Conservation (phyloP, 1,139 yeast genomes). For the Kurtzmaniella quercitrusa region DNA sequence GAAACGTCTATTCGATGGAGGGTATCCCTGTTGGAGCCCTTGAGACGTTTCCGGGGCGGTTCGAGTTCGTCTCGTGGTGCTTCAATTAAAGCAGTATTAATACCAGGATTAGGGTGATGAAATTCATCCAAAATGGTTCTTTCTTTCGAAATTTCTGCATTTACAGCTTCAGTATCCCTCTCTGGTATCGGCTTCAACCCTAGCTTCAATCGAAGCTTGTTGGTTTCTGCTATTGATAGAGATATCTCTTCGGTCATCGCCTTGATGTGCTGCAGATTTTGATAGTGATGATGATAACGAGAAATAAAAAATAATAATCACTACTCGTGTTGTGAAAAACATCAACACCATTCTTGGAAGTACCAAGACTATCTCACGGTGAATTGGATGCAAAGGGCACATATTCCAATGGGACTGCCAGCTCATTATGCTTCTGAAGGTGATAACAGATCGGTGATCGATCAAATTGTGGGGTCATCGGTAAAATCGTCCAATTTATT, state of each 20-base stretch:
- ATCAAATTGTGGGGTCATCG: constrained; percentile 27
- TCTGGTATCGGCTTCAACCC: constrained; percentile 29
- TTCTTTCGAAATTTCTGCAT: constrained; percentile 23
- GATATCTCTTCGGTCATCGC: constrained; percentile 24
- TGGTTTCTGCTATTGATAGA: constrained; percentile 35
- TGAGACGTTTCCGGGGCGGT: constrained; percentile 13
- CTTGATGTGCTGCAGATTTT: background rate
- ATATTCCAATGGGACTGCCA: background rate
- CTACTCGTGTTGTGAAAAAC: background rate
- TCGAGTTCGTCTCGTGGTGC: constrained; percentile 2
- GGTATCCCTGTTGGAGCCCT: background rate
- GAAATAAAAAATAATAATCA: background rate
- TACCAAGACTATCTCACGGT: no score
- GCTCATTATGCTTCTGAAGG: background rate
- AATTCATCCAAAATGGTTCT: no score
- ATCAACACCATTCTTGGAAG: background rate
- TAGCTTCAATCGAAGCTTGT: constrained; percentile 26
- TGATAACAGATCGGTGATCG: constrained; percentile 9
- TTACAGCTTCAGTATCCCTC: constrained; percentile 33
- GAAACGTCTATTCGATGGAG: background rate
- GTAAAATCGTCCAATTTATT: constrained; percentile 29
- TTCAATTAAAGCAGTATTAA: background rate
- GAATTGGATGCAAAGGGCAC: no score
- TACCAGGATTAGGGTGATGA: no score
- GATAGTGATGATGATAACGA: background rate